Base-by-base conservation (phyloP, 768 basidiomycete genomes). In the Boletus rubroflammeus region DNA sequence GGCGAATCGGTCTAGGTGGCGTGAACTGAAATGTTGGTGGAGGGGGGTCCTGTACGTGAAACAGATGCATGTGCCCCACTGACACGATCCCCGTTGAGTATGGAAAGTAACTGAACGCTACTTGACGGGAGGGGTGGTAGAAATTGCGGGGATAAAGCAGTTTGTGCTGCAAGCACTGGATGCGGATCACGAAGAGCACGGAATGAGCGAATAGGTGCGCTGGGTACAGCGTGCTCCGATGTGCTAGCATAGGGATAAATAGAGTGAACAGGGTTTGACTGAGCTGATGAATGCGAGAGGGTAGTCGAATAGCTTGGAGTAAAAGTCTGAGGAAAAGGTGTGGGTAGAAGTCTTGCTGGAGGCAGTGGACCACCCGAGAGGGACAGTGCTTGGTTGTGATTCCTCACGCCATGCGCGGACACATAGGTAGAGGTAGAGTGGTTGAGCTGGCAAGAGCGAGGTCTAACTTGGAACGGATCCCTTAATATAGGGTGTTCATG, bases 361-460 rank as follows among this genome's bases (percentile, higher is more conserved):
- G 56, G 44, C 6, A 29, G 26, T 39, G 49, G 25, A 9, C 55
- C 54, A 29, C 59, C 52, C 39, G 47, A 26, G 28, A 55, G 19
- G 32, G 69, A 43, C 1, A 54, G 43, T 21, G 48, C 40, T 46
- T 63, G 66, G 21, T 40, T 65, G 46, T 55, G 62, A 38, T 59
- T 62, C 42, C 42, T 49, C 49, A 50, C 8, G 38, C 50, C 23
- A 47, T 53, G 56, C 5, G 36, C 29, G 44, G 57, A 34, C 7
- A 38, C 17, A 56, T 61, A 55, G 7, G 47, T 36, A n/a, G 60
- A 38, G 6, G 51, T 43, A 17, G 72, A 72, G 51, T 75, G 76
- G 46, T 70, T 68, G 23, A 75, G 67, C 51, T 80, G 78, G 55
- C 77, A 78, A 10, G 80, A 81, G 49, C 70, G 72, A 32, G 82